These are phyloP conservation scores for Botrytis cinerea DNA, from an alignment of 2,329 filamentous ascomycete species.

Conservation along the genomic window DNA sequence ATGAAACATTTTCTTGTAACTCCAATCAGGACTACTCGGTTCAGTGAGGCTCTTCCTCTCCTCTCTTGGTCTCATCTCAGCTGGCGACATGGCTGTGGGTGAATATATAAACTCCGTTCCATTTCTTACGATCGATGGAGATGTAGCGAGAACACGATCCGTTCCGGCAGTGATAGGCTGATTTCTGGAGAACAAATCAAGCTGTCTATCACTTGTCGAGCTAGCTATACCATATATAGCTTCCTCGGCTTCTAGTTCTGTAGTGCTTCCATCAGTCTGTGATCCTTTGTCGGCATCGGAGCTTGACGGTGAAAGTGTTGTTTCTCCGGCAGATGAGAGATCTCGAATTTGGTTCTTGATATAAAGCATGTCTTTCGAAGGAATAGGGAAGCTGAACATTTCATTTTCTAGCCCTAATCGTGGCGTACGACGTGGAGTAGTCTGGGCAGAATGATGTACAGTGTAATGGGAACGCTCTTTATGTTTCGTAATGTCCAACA, in stretches of 20 bases:
- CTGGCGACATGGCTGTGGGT: conserved; percentile 15
- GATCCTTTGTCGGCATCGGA: conserved; percentile 40
- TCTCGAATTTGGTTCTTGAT: conserved; percentile 31
- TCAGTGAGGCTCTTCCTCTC: conserved; percentile 17
- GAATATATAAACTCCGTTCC: conserved; percentile 24
- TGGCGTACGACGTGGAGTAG: conserved; percentile 29
- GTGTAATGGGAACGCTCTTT: conserved; percentile 25
- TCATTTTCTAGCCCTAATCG: conserved; percentile 22
- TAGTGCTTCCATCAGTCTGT: conserved; percentile 38
- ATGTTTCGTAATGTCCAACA: conserved; percentile 28
- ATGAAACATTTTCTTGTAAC: conserved; percentile 31
- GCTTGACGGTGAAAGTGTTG: conserved; percentile 33
- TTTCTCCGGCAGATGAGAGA: conserved; percentile 38
- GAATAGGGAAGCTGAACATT: conserved; percentile 27
- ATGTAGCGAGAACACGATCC: conserved; percentile 39
- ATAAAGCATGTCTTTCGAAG: conserved; percentile 24
- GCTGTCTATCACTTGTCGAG: conserved; percentile 9
- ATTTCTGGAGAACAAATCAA: conserved; percentile 38
- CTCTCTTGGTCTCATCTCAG: neutral
- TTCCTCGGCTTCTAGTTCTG: conserved; percentile 30
- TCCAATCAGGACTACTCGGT: conserved; percentile 32
- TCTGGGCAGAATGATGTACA: conserved; percentile 27
- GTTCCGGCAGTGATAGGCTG: conserved; percentile 37
- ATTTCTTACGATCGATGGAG: conserved; percentile 28
- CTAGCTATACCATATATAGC: conserved; percentile 9